Base-by-base conservation (phyloP, 257 asterid genomes). In the Asclepias syriaca region DNA sequence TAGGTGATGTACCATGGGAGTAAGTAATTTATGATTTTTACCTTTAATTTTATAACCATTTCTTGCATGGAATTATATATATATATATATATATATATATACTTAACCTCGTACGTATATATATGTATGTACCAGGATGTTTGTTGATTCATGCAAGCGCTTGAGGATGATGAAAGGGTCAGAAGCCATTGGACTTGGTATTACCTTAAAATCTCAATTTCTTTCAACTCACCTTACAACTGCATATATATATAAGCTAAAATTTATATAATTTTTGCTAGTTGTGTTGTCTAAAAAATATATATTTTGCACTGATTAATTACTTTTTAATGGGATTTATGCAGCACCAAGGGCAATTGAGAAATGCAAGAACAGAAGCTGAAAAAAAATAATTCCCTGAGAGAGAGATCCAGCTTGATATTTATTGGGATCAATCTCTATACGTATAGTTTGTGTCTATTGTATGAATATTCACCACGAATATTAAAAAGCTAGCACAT, bases 121-220 rank as follows among this genome's bases (percentile, higher is more conserved):
- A 29, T 29, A 34, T 34, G 5, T 50, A 49, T 75, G 34, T 76
- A 32, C 66, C 80, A 89, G 93, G 84, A 89, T 89, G 96, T 89
- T 89, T 74, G 85, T 80, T 21, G 88, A 83, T 72, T 82, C 91
- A 18, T 89, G 93, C 93, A 87, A 81, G 85, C 83, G 88, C 79
- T 85, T 89, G 85, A 89, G 87, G 77, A 87, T 87, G 74, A 89
- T 89, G 96, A 89, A 84, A 77, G 96, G 93, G 40, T 79, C 96
- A 60, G 96, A 89, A 77, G 96, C 93, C n/a, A 87, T 89, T 80
- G 93, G 96, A 80, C 83, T 89, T 78, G 92, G 96, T 89, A 68
- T 48, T 43, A 43, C 48, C 48, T 43, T 43, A 43, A 43, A 43
- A 43, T 43, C 10, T 43, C 10, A 43, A 29, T 29, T 29, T 29